Percentiles rank a stretch among this genome's conserved stretches.
Evolutionary conservation across 805 yeast genomes (phyloP).

Genomic region (Trichomonascus vanleenenianus): DNA sequence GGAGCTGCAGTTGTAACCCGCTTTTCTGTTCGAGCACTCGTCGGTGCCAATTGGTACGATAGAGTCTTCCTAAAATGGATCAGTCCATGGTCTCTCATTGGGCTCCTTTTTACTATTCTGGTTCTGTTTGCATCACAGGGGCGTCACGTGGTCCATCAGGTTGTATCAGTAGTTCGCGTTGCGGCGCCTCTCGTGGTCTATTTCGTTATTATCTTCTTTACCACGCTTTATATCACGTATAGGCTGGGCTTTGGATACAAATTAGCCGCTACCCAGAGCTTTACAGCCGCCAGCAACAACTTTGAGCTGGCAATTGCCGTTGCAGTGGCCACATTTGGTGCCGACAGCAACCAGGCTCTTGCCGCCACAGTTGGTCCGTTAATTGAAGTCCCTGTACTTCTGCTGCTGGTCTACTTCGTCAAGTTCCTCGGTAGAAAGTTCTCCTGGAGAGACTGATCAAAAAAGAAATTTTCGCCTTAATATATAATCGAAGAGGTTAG

Average conservation of each 20-base stretch:
- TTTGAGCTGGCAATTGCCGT: constrained; percentile 51
- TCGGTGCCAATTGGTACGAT: constrained; percentile 24
- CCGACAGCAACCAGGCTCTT: constrained; percentile 43
- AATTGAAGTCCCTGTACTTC: constrained; percentile 48
- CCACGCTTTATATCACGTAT: constrained; percentile 30
- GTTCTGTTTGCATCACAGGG: constrained; percentile 48
- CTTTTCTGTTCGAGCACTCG: constrained; percentile 27
- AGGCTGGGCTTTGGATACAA: constrained; percentile 27
- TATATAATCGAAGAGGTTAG: too few species aligned
- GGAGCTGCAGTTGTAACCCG: constrained; percentile 40
- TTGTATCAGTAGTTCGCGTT: constrained; percentile 43
- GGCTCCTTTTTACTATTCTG: constrained; percentile 43
- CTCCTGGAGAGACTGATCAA: constrained; percentile 6
- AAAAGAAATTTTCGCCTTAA: too few species aligned
- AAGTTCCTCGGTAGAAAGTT: constrained; percentile 6
- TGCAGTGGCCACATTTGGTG: constrained; percentile 45
- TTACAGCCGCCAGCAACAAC: constrained; percentile 52
- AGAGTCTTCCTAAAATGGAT: constrained; percentile 34
- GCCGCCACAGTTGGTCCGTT: constrained; percentile 57
- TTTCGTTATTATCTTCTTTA: constrained; percentile 42
- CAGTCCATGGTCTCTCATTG: constrained; percentile 44
- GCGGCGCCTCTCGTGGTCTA: constrained; percentile 43
- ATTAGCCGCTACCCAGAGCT: constrained; percentile 41
- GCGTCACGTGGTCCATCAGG: constrained; percentile 38
- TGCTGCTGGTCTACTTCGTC: constrained; percentile 19